Percentiles rank a stretch among this genome's conserved stretches.
Evolutionary conservation across 2,329 filamentous ascomycete species (phyloP).

Genomic region (Cladosporium sp.): DNA sequence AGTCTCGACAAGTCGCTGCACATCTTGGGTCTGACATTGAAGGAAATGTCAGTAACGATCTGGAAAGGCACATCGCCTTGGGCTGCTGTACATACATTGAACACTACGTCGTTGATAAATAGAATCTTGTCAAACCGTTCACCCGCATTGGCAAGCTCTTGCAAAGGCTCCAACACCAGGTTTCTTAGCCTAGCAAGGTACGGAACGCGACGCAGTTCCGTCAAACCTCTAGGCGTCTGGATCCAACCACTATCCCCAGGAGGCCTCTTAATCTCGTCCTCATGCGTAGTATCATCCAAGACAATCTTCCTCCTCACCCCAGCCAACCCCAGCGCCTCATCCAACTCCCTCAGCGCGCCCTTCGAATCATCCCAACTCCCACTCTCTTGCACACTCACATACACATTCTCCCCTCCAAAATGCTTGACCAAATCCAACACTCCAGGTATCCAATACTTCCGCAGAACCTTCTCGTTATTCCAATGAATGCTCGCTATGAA

Average conservation of each 20-base stretch:
- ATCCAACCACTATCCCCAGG: conserved; percentile 59
- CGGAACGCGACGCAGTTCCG: conserved; percentile 61
- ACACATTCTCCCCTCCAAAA: conserved; percentile 61
- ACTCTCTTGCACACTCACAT: conserved; percentile 63
- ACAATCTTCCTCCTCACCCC: conserved; percentile 53
- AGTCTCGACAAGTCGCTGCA: conserved; percentile 53
- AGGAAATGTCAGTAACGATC: conserved; percentile 2
- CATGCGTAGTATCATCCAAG: conserved; percentile 55
- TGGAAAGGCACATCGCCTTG: not conserved
- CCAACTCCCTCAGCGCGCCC: conserved; percentile 53
- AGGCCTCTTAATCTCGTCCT: conserved; percentile 48
- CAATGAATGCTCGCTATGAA: conserved; percentile 68
- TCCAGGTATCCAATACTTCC: conserved; percentile 58
- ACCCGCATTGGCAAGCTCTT: conserved; percentile 47
- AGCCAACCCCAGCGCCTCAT: conserved; percentile 47
- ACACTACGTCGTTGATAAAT: conserved; percentile 61
- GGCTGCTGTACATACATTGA: conserved; percentile 42
- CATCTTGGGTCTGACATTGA: conserved; percentile 46
- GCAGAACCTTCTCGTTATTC: conserved; percentile 59
- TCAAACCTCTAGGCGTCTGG: conserved; percentile 47
- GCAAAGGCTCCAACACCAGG: conserved; percentile 55
- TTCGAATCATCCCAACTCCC: conserved; percentile 67
- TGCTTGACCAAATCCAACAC: conserved; percentile 53
- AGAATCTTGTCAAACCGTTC: conserved; percentile 55
- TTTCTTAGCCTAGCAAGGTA: conserved; percentile 64